Base-by-base conservation (phyloP, 306 rosid genomes). In the Arachis stenosperma region DNA sequence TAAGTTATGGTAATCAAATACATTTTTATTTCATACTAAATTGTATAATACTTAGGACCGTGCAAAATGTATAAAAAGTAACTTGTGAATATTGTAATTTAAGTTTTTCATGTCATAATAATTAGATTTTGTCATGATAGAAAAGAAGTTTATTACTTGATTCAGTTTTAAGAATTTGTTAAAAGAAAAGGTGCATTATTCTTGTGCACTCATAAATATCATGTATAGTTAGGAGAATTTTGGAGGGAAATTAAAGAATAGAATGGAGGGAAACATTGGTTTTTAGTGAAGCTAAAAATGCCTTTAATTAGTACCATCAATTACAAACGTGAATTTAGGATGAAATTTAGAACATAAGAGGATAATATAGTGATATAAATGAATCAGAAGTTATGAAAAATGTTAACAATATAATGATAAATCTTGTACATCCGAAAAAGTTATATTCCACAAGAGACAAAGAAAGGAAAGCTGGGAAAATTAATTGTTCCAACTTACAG, bases 311-410 rank as follows among this genome's bases (percentile, higher is more conserved):
- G 4, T 33, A 33, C 4, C 37, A 33, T 33, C 37, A 33, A 33
- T 33, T 33, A 56, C 40, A 47, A 71, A 40, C 39, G 7, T 27
- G 27, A 30, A 6, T 77, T 69, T 54, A 42, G 61, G 76, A 64
- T 29, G 6, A 50, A 59, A 11, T 1, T 9, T 22, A 67, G 58
- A 55, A 57, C 9, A n/a, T 41, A 29, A 22, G 27, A 22, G 27
- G 27, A 22, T 22, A 22, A 22, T 22, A 22, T 22, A 22, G 27
- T 22, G 27, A 22, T 22, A 22, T 22, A 22, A 22, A 22, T 22
- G 76, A 70, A 5, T 37, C 6, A 27, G 29, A 39, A 50, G 36
- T 59, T 59, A 29, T 4, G 56, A 27, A 64, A 56, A 56, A 48
- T 57, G 41, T 2, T 43, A 37, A 63, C 4, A 33, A 2, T 33